phyloP scores from a whole-genome alignment of 169 alveolate genomes.

The Eimeria sp. region DNA sequence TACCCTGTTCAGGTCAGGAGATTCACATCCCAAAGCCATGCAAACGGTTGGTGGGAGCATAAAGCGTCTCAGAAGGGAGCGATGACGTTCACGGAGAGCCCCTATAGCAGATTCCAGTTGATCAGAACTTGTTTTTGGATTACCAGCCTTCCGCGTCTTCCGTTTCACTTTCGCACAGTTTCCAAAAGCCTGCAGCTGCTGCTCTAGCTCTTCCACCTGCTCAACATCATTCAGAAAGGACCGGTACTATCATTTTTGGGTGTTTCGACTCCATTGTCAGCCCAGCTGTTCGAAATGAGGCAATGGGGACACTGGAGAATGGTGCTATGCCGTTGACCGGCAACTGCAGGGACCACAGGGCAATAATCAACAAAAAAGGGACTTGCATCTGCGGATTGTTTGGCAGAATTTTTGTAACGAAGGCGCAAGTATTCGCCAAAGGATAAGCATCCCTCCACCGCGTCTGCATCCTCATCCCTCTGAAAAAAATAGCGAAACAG shows the following conservation, averaged over 20 bases:
- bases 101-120: neutral
- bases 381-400: slow-evolving; percentile 49
- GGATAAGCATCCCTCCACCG: slow-evolving; percentile 14
- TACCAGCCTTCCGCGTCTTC: neutral
- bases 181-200: slow-evolving; percentile 62
- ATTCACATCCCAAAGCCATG: slow-evolving; percentile 71
- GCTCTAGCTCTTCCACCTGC: slow-evolving; percentile 52
- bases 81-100: slow-evolving; percentile 33
- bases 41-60: slow-evolving; percentile 71
- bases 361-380: neutral
- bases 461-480: neutral
- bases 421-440: slow-evolving; percentile 74
- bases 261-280: neutral
- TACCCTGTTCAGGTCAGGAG: slow-evolving; percentile 57
- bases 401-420: slow-evolving; percentile 63
- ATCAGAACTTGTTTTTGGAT: neutral
- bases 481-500: neutral
- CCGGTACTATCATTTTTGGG: neutral
- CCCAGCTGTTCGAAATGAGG: neutral
- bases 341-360: neutral
- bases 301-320: neutral
- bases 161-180: neutral
- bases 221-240: neutral
- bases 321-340: neutral
- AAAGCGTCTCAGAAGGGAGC: slow-evolving; percentile 40